phyloP scores from a whole-genome alignment of 2,329 filamentous ascomycete species.

The Setomelanomma holmii region DNA sequence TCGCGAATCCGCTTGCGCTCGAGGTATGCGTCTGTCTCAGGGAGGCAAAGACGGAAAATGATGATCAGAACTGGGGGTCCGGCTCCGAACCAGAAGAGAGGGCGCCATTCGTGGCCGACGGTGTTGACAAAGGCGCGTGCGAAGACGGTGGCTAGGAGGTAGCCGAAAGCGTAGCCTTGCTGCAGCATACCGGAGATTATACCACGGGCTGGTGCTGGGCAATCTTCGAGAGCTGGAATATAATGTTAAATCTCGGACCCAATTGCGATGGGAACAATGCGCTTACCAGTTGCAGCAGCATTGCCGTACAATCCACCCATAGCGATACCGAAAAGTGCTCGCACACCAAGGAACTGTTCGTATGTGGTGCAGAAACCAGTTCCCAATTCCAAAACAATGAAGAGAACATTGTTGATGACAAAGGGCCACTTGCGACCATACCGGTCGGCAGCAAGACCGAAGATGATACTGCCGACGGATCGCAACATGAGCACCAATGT shows the following conservation, averaged over 20 bases:
- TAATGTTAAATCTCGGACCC: background rate
- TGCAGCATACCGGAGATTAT: slow-evolving; percentile 68
- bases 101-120: slow-evolving; percentile 80
- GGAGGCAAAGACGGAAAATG: slow-evolving; percentile 75
- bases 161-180: slow-evolving; percentile 70
- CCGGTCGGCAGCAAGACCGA: slow-evolving; percentile 62
- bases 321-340: slow-evolving; percentile 68
- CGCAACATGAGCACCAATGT: slow-evolving; percentile 63
- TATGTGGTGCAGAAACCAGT: slow-evolving; percentile 67
- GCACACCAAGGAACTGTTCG: slow-evolving; percentile 64
- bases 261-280: background rate
- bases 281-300: slow-evolving; percentile 61
- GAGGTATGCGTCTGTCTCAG: slow-evolving; percentile 77
- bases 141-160: slow-evolving; percentile 66
- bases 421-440: slow-evolving; percentile 66
- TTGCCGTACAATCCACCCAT: slow-evolving; percentile 71
- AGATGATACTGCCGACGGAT: slow-evolving; percentile 65
- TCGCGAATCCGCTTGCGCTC: slow-evolving; percentile 71
- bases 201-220: slow-evolving; percentile 64
- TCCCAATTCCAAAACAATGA: slow-evolving; percentile 66
- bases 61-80: slow-evolving; percentile 83
- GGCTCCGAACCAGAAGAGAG: slow-evolving; percentile 89
- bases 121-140: slow-evolving; percentile 72
- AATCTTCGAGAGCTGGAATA: slow-evolving; percentile 63
- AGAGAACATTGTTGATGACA: slow-evolving; percentile 66